phyloP scores from a whole-genome alignment of 2,329 filamentous ascomycete genomes.

The Neurospora sp. region DNA sequence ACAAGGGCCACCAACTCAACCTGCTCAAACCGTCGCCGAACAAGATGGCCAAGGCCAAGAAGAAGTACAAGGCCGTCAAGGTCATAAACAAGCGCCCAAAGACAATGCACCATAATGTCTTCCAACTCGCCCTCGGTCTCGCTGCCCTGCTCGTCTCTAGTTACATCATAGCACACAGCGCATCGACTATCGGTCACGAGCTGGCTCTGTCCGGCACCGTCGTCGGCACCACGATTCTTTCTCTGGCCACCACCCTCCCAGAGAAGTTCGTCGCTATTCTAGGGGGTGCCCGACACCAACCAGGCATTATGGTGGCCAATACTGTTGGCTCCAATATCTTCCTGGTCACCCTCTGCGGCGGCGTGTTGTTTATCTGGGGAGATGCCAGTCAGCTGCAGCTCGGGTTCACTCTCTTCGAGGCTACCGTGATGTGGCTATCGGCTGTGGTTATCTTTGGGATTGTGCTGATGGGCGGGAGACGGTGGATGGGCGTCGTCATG shows the following conservation, averaged over 20 bases:
- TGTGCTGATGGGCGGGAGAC: conserved; percentile 21
- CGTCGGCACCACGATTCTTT: conserved; percentile 36
- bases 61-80: background rate
- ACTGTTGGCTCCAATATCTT: conserved; percentile 45
- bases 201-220: conserved; percentile 34
- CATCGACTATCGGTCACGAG: conserved; percentile 28
- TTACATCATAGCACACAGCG: conserved; percentile 37
- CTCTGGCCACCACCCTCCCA: conserved; percentile 41
- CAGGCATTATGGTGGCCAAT: conserved; percentile 39
- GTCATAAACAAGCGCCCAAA: conserved; percentile 8
- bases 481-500: conserved; percentile 24
- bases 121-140: conserved; percentile 33
- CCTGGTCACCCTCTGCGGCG: conserved; percentile 37
- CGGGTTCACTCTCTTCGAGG: conserved; percentile 21
- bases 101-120: conserved; percentile 11
- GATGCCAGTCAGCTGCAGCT: conserved; percentile 17
- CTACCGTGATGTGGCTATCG: conserved; percentile 21
- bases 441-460: conserved; percentile 21
- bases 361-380: conserved; percentile 24
- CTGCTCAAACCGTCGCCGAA: background rate
- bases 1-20: background rate
- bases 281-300: conserved; percentile 33
- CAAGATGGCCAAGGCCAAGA: background rate
- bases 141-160: conserved; percentile 34
- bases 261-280: conserved; percentile 42